phyloP scores from a whole-genome alignment of 257 asterid genomes.

The Przewalskia tangutica region DNA sequence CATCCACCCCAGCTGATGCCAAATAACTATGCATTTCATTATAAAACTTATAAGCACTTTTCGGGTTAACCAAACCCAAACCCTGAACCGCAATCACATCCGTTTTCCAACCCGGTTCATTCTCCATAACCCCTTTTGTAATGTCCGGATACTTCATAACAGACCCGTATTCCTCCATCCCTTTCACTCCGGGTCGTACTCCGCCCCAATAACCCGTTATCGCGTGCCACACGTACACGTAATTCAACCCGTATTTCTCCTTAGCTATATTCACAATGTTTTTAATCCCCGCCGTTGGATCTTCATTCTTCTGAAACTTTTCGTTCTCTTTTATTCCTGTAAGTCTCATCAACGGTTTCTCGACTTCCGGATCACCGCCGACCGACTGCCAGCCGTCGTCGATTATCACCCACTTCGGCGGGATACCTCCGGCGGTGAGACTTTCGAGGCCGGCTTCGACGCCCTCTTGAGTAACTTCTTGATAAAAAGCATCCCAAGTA shows the following conservation, averaged over 20 bases:
- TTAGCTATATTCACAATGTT: constrained; percentile 61
- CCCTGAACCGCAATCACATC: constrained; percentile 68
- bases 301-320: constrained; percentile 49
- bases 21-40: constrained; percentile 74
- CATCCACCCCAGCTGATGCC: constrained; percentile 70
- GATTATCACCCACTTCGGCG: constrained; percentile 69
- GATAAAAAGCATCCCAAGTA: constrained; percentile 88
- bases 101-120: constrained; percentile 67
- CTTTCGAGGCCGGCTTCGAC: constrained; percentile 69
- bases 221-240: constrained; percentile 89
- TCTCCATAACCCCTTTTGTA: constrained; percentile 63
- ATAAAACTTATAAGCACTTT: constrained; percentile 59
- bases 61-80: constrained; percentile 70
- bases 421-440: constrained; percentile 52
- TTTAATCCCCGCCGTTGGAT: constrained; percentile 44
- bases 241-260: constrained; percentile 59
- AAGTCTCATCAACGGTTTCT: constrained; percentile 41
- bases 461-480: constrained; percentile 76
- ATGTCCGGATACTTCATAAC: constrained; percentile 54
- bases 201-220: constrained; percentile 96
- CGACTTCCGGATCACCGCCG: constrained; percentile 22
- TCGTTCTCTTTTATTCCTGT: constrained; percentile 66
- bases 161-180: constrained; percentile 52
- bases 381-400: constrained; percentile 92
- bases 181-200: constrained; percentile 60